Evolutionary conservation across 306 rosid genomes (phyloP).

Genomic region (Comarum palustre): DNA sequence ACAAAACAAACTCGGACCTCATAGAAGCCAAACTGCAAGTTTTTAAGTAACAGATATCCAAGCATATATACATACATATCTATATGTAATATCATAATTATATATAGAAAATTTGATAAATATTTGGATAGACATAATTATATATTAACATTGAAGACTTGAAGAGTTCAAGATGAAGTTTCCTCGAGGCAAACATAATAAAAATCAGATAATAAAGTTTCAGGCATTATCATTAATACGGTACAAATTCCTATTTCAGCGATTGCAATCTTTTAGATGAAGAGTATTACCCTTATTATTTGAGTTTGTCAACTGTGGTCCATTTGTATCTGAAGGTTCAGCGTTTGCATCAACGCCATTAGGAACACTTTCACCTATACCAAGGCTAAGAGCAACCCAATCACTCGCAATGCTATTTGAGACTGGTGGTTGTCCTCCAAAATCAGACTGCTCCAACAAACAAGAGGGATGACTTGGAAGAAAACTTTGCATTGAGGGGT

Average conservation of each 20-base stretch:
- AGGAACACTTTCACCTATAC: conserved; percentile 6
- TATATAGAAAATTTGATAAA: not conserved
- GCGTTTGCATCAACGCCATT: not conserved
- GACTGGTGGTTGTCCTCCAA: conserved; percentile 1
- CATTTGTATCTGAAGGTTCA: conserved; percentile 7
- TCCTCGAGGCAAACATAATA: not conserved
- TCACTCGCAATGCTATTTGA: conserved; percentile 16
- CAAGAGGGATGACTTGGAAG: conserved; percentile 14
- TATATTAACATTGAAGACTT: not conserved
- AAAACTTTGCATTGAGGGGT: conserved; percentile 9
- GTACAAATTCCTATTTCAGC: not conserved
- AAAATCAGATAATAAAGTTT: not conserved
- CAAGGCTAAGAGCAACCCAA: conserved; percentile 27
- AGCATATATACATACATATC: not conserved
- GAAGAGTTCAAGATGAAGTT: not conserved
- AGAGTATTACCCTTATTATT: conserved; percentile 17
- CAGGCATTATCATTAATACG: not conserved
- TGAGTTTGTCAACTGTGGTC: not conserved
- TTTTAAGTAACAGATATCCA: not conserved
- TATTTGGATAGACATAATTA: not conserved
- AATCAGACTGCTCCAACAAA: conserved; percentile 14
- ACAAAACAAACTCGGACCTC: not conserved
- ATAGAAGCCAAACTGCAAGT: not conserved
- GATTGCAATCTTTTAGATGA: not conserved
- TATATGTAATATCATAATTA: not conserved